These are phyloP conservation scores for Neonectria faginata DNA, from an alignment of 2,329 filamentous ascomycete genomes.

Conservation along the genomic window DNA sequence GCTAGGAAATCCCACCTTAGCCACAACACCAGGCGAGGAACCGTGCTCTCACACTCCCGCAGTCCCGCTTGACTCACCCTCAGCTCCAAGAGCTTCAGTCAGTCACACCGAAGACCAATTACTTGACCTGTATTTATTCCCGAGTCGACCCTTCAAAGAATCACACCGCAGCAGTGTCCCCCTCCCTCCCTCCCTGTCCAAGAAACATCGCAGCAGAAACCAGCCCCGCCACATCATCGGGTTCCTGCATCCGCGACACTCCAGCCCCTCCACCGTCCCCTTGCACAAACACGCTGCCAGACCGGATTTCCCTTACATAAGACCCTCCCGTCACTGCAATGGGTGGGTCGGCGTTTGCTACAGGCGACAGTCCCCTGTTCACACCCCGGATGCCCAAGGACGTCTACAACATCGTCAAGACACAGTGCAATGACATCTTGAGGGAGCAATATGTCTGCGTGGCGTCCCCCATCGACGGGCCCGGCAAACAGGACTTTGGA, in stretches of 20 bases:
- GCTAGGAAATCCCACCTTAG: neutral
- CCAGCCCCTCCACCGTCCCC: neutral
- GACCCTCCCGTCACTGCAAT: constrained; percentile 54
- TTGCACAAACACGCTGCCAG: neutral
- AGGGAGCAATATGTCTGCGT: constrained; percentile 65
- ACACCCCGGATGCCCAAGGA: constrained; percentile 74
- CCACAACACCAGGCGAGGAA: neutral
- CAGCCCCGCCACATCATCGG: neutral
- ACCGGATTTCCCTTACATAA: neutral
- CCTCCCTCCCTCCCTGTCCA: neutral
- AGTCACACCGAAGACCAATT: neutral
- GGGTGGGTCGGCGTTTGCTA: constrained; percentile 73
- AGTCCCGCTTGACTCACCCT: constrained; percentile 6
- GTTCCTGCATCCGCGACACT: neutral
- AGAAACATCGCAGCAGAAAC: neutral
- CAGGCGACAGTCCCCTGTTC: constrained; percentile 58
- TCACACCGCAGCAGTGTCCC: neutral
- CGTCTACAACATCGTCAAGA: constrained; percentile 67
- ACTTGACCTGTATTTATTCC: neutral
- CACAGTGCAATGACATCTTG: constrained; percentile 60
- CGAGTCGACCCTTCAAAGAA: no score
- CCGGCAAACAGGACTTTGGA: constrained; percentile 74
- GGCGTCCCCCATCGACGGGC: constrained; percentile 73
- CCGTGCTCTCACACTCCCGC: neutral
- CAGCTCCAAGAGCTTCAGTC: neutral